Base-by-base conservation (phyloP, 1,284 basidiomycete species). In the Pascua guehoae region DNA sequence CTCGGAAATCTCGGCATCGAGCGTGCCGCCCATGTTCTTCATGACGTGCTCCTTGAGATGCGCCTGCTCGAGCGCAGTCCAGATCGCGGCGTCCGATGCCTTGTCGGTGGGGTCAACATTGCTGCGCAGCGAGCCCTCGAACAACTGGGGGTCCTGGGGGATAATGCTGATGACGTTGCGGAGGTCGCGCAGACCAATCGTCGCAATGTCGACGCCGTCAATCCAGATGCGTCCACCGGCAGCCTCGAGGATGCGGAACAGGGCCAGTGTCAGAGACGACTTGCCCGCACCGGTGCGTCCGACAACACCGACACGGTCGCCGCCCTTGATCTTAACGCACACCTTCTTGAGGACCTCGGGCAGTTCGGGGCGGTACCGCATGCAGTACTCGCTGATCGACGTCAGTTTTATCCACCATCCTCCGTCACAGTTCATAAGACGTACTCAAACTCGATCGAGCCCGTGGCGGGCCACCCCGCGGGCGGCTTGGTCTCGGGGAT, bases 201-300 rank as follows among this genome's bases (percentile, higher is more conserved):
- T 86, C 12, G 86, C 83, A 62, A 93, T 88, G 71, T 94, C 89
- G 5, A 92, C 81, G 7, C 85, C 87, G 71, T 97, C 91, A 51
- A 96, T 88, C 12, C 82, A 67, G 53, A 98, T 93, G 2, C 82
- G 83, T 10, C 94, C 95, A 47, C 81, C 79, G 0, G 82, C 79
- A 0, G 89, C 87, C 72, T 98, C 94, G 58, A 95, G 84, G 65
- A 95, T 88, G 2, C 74, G 68, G 65, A 79, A 77, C 9, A 79
- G 68, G 5, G 74, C 80, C 40, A 83, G 73, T 48, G 85, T 80
- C 58, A 93, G 83, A 4, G 88, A 88, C 36, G 86, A 88, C 78
- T 96, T 96, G 60, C 93, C 93, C n/a, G 91, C 89, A 1, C 94
- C 62, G 0, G 94, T 97, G 58, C 93, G 80, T 2, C 93, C 93